Conservation (phyloP, 306 rosid genomes). For the Cucumis cinereus region DNA sequence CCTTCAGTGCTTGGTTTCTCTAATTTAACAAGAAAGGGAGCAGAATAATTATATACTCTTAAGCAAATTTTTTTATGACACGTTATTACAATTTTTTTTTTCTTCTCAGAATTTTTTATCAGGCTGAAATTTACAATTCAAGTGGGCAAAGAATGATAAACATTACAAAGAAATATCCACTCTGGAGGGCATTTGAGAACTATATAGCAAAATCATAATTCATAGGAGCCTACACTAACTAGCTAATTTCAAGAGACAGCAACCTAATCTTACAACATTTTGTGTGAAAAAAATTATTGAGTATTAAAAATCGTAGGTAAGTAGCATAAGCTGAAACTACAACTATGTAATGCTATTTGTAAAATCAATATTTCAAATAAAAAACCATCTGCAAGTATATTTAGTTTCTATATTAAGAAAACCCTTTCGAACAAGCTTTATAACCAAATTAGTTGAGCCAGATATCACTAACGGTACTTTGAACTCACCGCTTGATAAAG, state of each 20-base stretch:
- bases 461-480: neutral
- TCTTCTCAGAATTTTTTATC: constrained; percentile 20
- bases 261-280: neutral
- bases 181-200: neutral
- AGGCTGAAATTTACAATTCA: constrained; percentile 8
- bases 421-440: neutral
- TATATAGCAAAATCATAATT: neutral
- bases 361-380: neutral
- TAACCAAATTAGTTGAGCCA: neutral
- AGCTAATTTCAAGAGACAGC: neutral
- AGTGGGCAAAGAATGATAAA: neutral
- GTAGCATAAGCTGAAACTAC: neutral
- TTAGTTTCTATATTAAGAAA: neutral
- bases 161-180: neutral
- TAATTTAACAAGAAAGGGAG: constrained; percentile 18
- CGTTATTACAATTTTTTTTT: constrained; percentile 10
- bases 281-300: neutral
- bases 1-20: constrained; percentile 25
- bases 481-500: constrained; percentile 32
- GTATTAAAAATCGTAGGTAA: neutral
- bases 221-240: neutral
- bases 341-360: neutral
- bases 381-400: neutral
- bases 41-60: constrained; percentile 19
- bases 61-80: constrained; percentile 20